phyloP scores from a whole-genome alignment of 371 early-diverging fungal species.

The Mortierella sp. region DNA sequence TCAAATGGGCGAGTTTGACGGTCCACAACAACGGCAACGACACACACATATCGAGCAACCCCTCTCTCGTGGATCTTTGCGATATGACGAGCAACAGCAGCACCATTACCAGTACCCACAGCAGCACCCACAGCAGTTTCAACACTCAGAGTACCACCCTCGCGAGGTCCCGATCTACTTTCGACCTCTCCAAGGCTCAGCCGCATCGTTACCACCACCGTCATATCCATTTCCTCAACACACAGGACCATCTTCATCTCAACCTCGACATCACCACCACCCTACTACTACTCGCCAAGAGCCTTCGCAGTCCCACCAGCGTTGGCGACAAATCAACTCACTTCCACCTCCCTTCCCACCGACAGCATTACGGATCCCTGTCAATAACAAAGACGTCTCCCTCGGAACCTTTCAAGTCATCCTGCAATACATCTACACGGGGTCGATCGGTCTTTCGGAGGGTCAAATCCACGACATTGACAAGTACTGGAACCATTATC shows the following conservation, averaged over 20 bases:
- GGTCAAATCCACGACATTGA: conserved; percentile 14
- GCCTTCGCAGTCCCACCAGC: background rate
- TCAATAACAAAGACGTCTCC: conserved; percentile 20
- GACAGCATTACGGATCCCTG: conserved; percentile 25
- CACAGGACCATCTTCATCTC: background rate
- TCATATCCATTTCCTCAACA: background rate
- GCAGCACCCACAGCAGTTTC: background rate
- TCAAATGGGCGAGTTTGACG: background rate
- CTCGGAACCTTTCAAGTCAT: conserved; percentile 26
- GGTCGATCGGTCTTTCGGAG: conserved; percentile 21
- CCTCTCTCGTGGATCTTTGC: background rate
- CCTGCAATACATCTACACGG: conserved; percentile 37
- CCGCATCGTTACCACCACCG: background rate
- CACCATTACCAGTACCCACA: background rate
- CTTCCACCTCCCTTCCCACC: background rate
- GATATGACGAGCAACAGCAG: background rate
- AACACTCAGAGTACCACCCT: background rate
- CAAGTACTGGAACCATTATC: background rate
- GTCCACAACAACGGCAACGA: background rate
- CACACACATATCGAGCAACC: background rate
- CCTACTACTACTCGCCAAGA: too few relatives aligned
- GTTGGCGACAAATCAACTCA: background rate
- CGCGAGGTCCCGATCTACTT: background rate
- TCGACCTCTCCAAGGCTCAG: background rate
- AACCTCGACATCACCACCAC: background rate